Base-by-base conservation (phyloP, 2,329 filamentous ascomycete genomes). In the Aspergillus glaucus region DNA sequence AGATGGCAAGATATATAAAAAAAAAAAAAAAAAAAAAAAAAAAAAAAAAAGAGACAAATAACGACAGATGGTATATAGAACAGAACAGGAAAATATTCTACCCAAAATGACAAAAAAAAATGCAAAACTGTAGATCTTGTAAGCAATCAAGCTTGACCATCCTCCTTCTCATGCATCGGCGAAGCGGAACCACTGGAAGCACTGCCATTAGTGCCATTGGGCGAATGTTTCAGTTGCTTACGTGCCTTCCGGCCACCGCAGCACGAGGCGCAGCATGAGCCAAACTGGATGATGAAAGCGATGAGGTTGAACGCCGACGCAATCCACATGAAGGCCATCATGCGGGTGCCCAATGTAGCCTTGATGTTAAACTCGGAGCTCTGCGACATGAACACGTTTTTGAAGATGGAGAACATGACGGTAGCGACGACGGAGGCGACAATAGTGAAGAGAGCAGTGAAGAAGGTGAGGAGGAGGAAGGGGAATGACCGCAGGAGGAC, bases 271-370 rank as follows among this genome's bases (percentile, higher is more conserved):
- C 89, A 95, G 58, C 85, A 87, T 67, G 92, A 78, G 28, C 84
- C 81, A 24, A 86, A 73, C 66, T 94, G 88, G 17, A 94, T 74
- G 28, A 86, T 64, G 59, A 87, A 91, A 0, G 85, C 85, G 17
- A 91, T 61, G 4, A 88, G 70, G 1, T 81, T 79, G 51, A 85
- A 80, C 0, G 76, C 80, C 0, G 83, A 79, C 0, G 85, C 87
- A 24, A 89, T 79, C 91, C 92, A 97, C 85, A 95, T 92, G 63
- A 95, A 94, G 0, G 74, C 86, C 60, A 95, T 80, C 86, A 95
- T 91, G 56, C 81, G 78, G 32, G 66, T 70, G 5, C 90, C 90
- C 30, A 95, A 73, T 3, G 78, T 70, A 3, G 85, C 87, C 8
- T 72, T 66, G 57, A 96, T 90, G 66, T 95, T 93, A 46, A 96